Percentiles rank a stretch among this genome's conserved stretches.
Conservation (phyloP, 2,329 filamentous ascomycete species). For the Leptographium procerum region DNA sequence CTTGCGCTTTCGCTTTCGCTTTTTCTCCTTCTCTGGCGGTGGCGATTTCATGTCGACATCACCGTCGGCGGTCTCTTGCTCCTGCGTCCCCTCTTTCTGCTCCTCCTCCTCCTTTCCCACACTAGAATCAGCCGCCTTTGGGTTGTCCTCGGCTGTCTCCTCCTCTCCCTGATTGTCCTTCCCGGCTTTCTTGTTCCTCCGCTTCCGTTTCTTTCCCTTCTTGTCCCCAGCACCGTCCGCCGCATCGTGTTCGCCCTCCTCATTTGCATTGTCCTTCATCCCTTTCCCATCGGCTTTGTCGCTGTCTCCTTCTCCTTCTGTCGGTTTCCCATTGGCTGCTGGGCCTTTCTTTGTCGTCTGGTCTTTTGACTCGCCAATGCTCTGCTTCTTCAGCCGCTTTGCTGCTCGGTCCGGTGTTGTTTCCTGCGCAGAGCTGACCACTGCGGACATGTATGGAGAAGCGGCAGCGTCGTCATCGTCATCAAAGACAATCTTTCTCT, state of each 20-base stretch:
- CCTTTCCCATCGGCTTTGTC: conserved; percentile 8
- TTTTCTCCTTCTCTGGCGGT: conserved; percentile 4
- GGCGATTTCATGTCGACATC: background rate
- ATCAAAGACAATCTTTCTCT: conserved; percentile 17
- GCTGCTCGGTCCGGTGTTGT: background rate
- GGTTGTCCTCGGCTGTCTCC: background rate
- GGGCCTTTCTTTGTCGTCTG: conserved; percentile 1
- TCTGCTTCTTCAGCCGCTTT: conserved; percentile 5
- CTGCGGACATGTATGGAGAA: background rate
- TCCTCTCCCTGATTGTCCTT: background rate
- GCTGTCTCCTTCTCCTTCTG: conserved; percentile 13
- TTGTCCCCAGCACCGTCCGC: background rate
- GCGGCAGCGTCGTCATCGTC: conserved; percentile 11
- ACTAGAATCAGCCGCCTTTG: background rate
- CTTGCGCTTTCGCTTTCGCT: conserved; percentile 10
- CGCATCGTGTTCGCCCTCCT: background rate
- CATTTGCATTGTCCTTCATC: background rate
- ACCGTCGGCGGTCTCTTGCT: background rate
- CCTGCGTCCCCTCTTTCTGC: background rate
- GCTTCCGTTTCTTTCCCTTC: background rate
- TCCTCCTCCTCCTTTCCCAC: background rate
- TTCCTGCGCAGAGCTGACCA: background rate
- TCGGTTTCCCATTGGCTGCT: conserved; percentile 18
- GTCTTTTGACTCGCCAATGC: conserved; percentile 15
- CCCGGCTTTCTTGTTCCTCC: background rate